Conservation (phyloP, 345 rosid species). For the Trapa bicornis region DNA sequence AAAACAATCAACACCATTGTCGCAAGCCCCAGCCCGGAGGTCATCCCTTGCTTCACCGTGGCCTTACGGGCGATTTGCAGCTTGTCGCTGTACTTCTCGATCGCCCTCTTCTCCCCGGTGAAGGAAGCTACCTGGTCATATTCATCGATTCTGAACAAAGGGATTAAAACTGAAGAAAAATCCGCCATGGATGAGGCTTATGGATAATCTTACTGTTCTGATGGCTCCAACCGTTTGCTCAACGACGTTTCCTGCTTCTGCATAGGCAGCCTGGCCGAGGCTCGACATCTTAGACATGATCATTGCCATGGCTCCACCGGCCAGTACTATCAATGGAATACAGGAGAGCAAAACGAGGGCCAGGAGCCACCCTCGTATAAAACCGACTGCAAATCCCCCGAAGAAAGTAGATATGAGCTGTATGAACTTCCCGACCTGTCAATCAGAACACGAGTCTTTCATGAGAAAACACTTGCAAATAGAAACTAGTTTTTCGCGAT, state of each 20-base stretch:
- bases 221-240: conserved; percentile 81
- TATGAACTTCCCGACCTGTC: conserved; percentile 63
- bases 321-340: conserved; percentile 42
- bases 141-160: neutral
- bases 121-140: conserved; percentile 61
- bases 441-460: neutral
- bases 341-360: conserved; percentile 40
- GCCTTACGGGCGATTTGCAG: conserved; percentile 47
- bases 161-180: too few species aligned
- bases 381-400: too few species aligned
- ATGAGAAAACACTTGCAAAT: neutral
- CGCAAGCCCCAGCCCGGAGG: conserved; percentile 64
- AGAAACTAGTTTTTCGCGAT: neutral
- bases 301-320: conserved; percentile 47
- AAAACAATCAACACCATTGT: conserved; percentile 30
- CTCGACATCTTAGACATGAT: conserved; percentile 58
- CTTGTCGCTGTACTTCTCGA: conserved; percentile 42
- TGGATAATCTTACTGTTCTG: conserved; percentile 45
- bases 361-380: conserved; percentile 44
- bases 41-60: conserved; percentile 50
- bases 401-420: conserved; percentile 52
- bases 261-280: conserved; percentile 67
- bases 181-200: neutral
- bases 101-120: conserved; percentile 70
- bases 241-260: conserved; percentile 75